Evolutionary conservation across 176 grass and related monocot species (phyloP).

Genomic region (Oryza meridionalis): DNA sequence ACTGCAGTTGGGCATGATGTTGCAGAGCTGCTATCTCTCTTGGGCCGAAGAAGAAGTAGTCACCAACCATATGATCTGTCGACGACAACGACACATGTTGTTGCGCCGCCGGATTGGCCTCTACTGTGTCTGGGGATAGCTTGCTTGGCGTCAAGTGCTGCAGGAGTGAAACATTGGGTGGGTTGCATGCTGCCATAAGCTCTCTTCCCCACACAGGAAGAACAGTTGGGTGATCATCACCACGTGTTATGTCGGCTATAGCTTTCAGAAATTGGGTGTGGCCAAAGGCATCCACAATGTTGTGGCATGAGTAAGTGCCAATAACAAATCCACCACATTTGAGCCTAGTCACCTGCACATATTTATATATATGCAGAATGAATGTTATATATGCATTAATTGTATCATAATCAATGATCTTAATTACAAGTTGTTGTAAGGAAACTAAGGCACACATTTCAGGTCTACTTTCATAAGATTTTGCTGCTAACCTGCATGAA

Average conservation of each 20-base stretch:
- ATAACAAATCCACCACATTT: not conserved
- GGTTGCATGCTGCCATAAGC: not conserved
- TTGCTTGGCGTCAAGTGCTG: too few species aligned
- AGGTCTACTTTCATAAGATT: not conserved
- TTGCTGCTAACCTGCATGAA: not conserved
- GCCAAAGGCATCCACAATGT: not conserved
- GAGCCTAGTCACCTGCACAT: slow-evolving; percentile 1
- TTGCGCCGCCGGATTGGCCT: too few species aligned
- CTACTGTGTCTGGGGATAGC: too few species aligned
- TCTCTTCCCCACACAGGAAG: not conserved
- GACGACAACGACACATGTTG: not conserved
- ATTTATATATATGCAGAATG: not conserved
- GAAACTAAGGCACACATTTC: too few species aligned
- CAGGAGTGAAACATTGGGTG: not conserved
- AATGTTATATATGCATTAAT: not conserved
- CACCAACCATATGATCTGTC: not conserved
- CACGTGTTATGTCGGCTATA: not conserved
- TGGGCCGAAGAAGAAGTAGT: not conserved
- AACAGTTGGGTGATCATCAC: not conserved
- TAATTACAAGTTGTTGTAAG: not conserved
- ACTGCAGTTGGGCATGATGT: not conserved
- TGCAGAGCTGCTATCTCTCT: not conserved
- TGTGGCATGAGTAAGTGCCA: not conserved
- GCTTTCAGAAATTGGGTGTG: not conserved
- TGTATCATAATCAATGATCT: not conserved